phyloP scores from a whole-genome alignment of 768 basidiomycete species.

The Leucocoprinus sp. region DNA sequence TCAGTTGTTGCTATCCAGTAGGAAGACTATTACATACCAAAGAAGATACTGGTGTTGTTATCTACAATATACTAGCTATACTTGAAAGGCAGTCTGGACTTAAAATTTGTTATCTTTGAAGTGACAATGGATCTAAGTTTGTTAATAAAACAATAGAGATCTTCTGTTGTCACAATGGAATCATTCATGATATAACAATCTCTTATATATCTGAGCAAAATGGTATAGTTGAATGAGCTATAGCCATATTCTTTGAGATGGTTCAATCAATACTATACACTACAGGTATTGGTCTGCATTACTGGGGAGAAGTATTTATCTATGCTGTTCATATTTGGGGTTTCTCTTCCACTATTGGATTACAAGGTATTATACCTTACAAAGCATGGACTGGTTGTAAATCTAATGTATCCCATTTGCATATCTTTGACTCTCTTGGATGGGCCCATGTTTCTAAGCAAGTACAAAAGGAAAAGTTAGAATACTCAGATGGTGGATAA shows the following conservation, averaged over 20 bases:
- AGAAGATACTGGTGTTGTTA: conserved; percentile 17
- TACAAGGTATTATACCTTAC: conserved; percentile 18
- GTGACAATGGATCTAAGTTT: conserved; percentile 26
- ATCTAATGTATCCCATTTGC: conserved; percentile 21
- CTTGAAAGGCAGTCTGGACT: conserved; percentile 15
- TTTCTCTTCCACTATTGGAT: conserved; percentile 14
- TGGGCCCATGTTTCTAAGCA: conserved; percentile 5
- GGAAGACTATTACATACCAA: conserved; percentile 19
- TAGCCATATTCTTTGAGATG: conserved; percentile 25
- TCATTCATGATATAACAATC: conserved; percentile 22
- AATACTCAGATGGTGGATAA: conserved; percentile 2
- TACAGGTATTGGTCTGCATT: background rate
- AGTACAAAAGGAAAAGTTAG: background rate
- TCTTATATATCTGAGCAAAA: conserved; percentile 32
- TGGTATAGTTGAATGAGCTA: conserved; percentile 29
- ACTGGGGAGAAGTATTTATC: conserved; percentile 17
- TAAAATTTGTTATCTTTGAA: conserved; percentile 12
- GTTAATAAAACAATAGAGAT: conserved; percentile 17
- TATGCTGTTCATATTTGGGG: conserved; percentile 18
- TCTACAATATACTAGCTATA: conserved; percentile 18
- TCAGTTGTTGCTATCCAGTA: too few relatives aligned
- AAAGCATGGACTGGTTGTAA: conserved; percentile 16
- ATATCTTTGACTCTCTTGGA: conserved; percentile 27
- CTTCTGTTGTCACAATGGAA: conserved; percentile 19
- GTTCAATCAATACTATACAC: conserved; percentile 23